Conservation (phyloP, 1,139 yeast species). For the Protomyces inouyei region DNA sequence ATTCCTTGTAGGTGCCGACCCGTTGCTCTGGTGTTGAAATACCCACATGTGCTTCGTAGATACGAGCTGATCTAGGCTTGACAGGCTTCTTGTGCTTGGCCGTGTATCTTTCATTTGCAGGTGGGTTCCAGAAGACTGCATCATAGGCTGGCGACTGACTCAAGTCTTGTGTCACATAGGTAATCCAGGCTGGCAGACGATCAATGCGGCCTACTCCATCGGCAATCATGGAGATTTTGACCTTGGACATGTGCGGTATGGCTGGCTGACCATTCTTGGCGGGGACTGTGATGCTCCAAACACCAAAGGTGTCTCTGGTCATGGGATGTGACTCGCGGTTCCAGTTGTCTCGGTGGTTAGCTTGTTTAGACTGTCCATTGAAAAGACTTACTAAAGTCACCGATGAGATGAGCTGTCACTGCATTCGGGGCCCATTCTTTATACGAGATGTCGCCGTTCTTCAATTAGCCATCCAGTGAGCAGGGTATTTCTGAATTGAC, state of each 20-base stretch:
- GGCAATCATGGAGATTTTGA: conserved; percentile 56
- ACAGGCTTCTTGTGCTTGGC: conserved; percentile 56
- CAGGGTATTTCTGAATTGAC: background rate
- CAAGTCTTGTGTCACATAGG: conserved; percentile 67
- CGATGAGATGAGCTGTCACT: conserved; percentile 63
- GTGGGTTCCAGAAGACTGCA: conserved; percentile 90
- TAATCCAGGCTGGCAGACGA: conserved; percentile 85
- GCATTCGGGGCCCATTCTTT: conserved; percentile 93
- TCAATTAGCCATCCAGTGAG: background rate
- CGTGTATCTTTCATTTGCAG: conserved; percentile 44
- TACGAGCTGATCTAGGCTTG: conserved; percentile 60
- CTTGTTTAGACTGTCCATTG: background rate
- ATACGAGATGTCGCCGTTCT: conserved; percentile 52
- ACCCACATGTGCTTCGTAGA: conserved; percentile 94
- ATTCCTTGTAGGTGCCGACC: conserved; percentile 78
- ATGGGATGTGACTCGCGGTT: conserved; percentile 54
- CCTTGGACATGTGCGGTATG: conserved; percentile 73
- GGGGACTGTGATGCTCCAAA: conserved; percentile 58
- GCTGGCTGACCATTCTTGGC: conserved; percentile 53
- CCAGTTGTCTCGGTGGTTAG: conserved; percentile 54
- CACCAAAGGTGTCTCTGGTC: conserved; percentile 58
- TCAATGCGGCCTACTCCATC: conserved; percentile 68
- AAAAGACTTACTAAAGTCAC: conserved; percentile 61
- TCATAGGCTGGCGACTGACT: conserved; percentile 60
- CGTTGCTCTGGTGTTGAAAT: conserved; percentile 86